Conservation (phyloP, 225 moss, liverwort and hornwort genomes). For the Sphagnum tenellum region DNA sequence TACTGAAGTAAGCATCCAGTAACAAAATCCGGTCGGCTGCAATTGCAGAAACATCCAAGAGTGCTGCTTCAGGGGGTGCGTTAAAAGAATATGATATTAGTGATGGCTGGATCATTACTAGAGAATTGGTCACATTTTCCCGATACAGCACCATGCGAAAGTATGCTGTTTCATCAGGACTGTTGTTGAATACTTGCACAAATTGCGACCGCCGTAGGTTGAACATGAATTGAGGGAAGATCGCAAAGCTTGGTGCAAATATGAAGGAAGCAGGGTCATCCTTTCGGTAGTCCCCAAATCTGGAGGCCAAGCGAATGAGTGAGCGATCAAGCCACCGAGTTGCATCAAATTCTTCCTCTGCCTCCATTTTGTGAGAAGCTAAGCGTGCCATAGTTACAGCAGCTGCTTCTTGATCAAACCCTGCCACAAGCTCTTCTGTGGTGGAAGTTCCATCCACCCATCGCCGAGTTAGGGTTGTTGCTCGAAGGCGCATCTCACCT, state of each 20-base stretch:
- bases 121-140: slow-evolving; percentile 85
- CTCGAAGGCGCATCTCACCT: slow-evolving; percentile 80
- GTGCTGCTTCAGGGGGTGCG: slow-evolving; percentile 74
- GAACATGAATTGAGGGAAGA: slow-evolving; percentile 99
- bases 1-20: slow-evolving; percentile 91
- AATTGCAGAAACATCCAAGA: slow-evolving; percentile 89
- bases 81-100: slow-evolving; percentile 83
- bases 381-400: slow-evolving; percentile 87
- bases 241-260: slow-evolving; percentile 79
- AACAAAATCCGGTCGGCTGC: slow-evolving; percentile 84
- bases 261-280: slow-evolving; percentile 84
- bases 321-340: slow-evolving; percentile 97
- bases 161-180: slow-evolving; percentile 98
- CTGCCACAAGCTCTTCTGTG: slow-evolving; percentile 72
- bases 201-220: slow-evolving; percentile 93
- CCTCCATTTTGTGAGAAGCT: slow-evolving; percentile 94
- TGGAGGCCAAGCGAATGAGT: slow-evolving; percentile 85
- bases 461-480: slow-evolving; percentile 70
- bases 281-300: slow-evolving; percentile 93
- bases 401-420: slow-evolving; percentile 94
- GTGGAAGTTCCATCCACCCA: slow-evolving; percentile 67
- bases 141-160: slow-evolving; percentile 93
- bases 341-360: slow-evolving; percentile 87
- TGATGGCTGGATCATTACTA: slow-evolving; percentile 99
- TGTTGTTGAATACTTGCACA: slow-evolving; percentile 98